Base-by-base conservation (phyloP, 1,139 yeast species). In the Blastobotrys persicus region DNA sequence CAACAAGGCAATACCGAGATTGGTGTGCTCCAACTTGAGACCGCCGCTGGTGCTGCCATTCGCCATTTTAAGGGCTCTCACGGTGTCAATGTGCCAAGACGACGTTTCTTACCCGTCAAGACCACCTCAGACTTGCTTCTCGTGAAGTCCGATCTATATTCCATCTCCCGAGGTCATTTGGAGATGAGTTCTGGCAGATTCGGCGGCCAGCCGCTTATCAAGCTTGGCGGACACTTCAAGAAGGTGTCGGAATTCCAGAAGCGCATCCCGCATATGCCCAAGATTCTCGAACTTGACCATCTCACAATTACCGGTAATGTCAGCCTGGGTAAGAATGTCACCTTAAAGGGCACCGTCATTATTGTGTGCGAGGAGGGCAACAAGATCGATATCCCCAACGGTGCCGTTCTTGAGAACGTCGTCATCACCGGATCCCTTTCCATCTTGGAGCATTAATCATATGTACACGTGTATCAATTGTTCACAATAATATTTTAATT, bases 1-100 rank as follows among this genome's bases (percentile, higher is more conserved):
- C 77, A 82, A 50, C 77, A 79, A 59, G 96, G 95, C 52, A 80
- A 81, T 57, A 74, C 78, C 48, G 96, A 89, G 56, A 78, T 86
- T 61, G 84, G 85, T 64, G 97, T 92, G 47, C 75, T 92, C 65
- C 98, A 92, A 75, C 81, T 92, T 66, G 98, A 92, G 76, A 92
- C 98, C 47, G 98, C 98, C 23, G 96, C 89, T 59, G 98, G 98
- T 76, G 98, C 98, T 39, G 98, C 98, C 48, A 92, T 92, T 68
- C 88, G 96, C 73, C 94, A 91, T 72, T 92, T 94, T 72, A 78
- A 84, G 60, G 87, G 88, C 62, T 97, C 98, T 31, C 97, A 89
- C 65, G 98, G 98, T 72, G 95, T 92, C 62, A 96, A 89, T 63
- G 98, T 92, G 32, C 98, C 98, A 70, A 87, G 98, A 75, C 80